A percentile compares a stretch with the other conserved stretches of the same genome.
These are phyloP conservation scores for Oryza officinalis DNA, from an alignment of 176 grass and related monocot genomes.

Conservation along the genomic window DNA sequence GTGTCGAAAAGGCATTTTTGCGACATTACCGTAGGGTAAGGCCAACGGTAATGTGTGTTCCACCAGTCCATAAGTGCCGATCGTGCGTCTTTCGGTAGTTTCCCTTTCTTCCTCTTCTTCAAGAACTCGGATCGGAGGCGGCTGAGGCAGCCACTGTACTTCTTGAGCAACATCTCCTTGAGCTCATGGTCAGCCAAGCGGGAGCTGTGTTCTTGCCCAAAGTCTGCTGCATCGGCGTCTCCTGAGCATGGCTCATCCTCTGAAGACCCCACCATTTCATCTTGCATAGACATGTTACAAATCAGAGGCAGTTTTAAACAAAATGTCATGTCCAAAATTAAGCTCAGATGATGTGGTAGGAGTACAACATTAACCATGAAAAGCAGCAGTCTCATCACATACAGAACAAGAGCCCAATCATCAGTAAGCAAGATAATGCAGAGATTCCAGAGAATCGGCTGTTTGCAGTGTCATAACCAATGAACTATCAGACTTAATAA, in stretches of 20 bases:
- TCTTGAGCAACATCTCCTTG: slow-evolving; percentile 98
- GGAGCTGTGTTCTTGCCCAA: slow-evolving; percentile 47
- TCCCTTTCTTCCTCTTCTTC: slow-evolving; percentile 99
- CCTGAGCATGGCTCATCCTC: slow-evolving; percentile 80
- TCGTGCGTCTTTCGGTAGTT: slow-evolving; percentile 84
- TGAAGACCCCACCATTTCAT: slow-evolving; percentile 72
- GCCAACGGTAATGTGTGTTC: slow-evolving; percentile 93
- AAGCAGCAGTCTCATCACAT: neutral
- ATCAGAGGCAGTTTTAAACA: slow-evolving; percentile 16
- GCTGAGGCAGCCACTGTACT: slow-evolving; percentile 90
- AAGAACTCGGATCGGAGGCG: slow-evolving; percentile 83
- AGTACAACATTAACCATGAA: neutral
- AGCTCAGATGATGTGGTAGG: neutral
- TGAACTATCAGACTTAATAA: neutral
- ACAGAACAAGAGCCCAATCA: neutral
- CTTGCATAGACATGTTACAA: slow-evolving; percentile 31
- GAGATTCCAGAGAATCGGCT: neutral
- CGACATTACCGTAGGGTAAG: slow-evolving; percentile 74
- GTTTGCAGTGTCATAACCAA: neutral
- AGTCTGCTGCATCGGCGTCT: slow-evolving; percentile 44
- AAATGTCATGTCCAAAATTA: neutral
- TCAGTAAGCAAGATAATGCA: neutral
- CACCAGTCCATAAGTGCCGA: slow-evolving; percentile 84
- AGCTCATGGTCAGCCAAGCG: slow-evolving; percentile 74
- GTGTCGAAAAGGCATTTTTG: neutral